phyloP scores from a whole-genome alignment of 2,329 filamentous ascomycete genomes.

The Xylariales sp. region DNA sequence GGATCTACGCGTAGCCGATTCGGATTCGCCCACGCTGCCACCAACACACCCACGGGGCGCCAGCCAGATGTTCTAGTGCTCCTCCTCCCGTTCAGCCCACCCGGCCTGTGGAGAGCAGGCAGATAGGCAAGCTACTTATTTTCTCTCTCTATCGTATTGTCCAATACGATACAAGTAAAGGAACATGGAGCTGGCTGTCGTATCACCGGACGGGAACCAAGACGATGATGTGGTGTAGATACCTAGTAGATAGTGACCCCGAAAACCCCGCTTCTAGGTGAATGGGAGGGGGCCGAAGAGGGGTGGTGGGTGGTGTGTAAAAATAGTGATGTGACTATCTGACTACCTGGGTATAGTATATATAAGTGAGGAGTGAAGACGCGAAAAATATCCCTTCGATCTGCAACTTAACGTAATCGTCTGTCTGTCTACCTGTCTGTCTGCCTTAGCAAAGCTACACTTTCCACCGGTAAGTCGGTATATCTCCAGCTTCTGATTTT shows the following conservation, averaged over 20 bases:
- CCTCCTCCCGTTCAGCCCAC: conserved; percentile 11
- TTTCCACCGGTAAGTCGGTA: conserved; percentile 21
- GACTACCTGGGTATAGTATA: conserved; percentile 11
- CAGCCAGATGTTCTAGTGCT: not conserved
- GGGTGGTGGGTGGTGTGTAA: not conserved
- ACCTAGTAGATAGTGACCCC: conserved; percentile 9
- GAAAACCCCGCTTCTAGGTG: conserved; percentile 27
- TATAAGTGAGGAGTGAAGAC: conserved; percentile 35
- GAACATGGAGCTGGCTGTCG: conserved; percentile 13
- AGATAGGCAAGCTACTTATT: not conserved
- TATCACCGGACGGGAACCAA: conserved; percentile 22
- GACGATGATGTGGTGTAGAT: not conserved
- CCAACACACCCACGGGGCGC: conserved; percentile 12
- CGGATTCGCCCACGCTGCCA: conserved; percentile 13
- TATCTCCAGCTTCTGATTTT: not conserved
- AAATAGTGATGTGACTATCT: too few relatives aligned
- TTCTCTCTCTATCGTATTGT: not conserved
- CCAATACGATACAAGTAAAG: conserved; percentile 21
- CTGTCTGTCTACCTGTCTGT: not conserved
- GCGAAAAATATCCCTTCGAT: not conserved
- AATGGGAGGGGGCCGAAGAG: conserved; percentile 5
- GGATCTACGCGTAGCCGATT: conserved; percentile 8
- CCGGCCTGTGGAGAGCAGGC: conserved; percentile 9
- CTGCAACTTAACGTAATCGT: conserved; percentile 1
- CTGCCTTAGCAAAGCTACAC: not conserved